These are phyloP conservation scores for Meyerozyma elateridarum DNA, from an alignment of 1,139 yeast species.

Conservation along the genomic window DNA sequence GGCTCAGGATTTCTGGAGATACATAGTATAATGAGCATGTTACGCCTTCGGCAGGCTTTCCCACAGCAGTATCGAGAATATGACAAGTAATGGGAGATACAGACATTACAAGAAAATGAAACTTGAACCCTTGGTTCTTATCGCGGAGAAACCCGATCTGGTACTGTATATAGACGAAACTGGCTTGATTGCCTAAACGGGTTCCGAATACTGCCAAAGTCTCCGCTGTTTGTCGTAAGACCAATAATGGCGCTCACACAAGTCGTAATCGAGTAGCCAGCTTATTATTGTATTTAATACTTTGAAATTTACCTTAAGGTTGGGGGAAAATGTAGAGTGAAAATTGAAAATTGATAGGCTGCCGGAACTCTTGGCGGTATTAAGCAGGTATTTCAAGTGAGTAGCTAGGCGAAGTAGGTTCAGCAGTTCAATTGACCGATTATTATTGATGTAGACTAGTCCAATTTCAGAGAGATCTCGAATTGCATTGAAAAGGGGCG, in stretches of 20 bases:
- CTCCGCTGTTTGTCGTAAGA: neutral
- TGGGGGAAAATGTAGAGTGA: too few species aligned
- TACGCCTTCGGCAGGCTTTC: constrained; percentile 72
- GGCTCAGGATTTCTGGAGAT: constrained; percentile 22
- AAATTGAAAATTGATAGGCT: too few species aligned
- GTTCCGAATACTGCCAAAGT: constrained; percentile 1
- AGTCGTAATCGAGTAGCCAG: constrained; percentile 2
- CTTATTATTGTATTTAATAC: neutral
- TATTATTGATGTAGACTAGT: too few species aligned
- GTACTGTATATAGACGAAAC: neutral
- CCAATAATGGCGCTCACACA: neutral
- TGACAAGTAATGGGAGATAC: constrained; percentile 77
- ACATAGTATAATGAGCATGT: constrained; percentile 51
- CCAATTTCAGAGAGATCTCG: too few species aligned
- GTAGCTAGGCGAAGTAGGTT: too few species aligned
- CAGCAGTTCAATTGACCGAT: too few species aligned
- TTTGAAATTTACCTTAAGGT: too few species aligned
- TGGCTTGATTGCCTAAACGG: neutral
- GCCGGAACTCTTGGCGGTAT: too few species aligned
- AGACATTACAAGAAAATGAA: constrained; percentile 15
- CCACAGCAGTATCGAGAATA: constrained; percentile 77
- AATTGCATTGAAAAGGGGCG: too few species aligned
- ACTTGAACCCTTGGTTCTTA: neutral
- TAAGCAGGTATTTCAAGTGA: too few species aligned
- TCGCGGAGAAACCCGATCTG: too few species aligned